Percentiles rank a stretch among this genome's conserved stretches.
phyloP scores from a whole-genome alignment of 257 asterid species.

The Fraxinus anomala region DNA sequence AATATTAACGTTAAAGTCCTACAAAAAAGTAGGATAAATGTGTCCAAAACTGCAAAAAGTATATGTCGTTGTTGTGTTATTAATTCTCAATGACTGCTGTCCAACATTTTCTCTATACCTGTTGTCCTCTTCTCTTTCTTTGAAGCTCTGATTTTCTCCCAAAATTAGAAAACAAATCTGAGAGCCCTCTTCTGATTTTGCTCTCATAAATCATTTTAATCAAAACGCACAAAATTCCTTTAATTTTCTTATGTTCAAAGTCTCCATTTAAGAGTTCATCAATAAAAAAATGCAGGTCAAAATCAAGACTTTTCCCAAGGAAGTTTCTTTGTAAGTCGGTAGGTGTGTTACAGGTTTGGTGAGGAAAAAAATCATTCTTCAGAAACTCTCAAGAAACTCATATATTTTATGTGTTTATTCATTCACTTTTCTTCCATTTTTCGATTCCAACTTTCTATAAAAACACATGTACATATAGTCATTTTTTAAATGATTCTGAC shows the following conservation, averaged over 20 bases:
- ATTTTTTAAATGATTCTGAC: not conserved
- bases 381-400: not conserved
- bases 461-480: not conserved
- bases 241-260: not conserved
- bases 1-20: not conserved
- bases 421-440: not conserved
- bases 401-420: not conserved
- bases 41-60: conserved; percentile 6
- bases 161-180: not conserved
- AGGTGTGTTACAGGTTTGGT: conserved; percentile 12
- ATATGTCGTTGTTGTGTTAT: conserved; percentile 22
- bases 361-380: too few species aligned
- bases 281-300: too few species aligned
- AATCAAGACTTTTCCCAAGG: too few species aligned
- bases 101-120: conserved; percentile 27
- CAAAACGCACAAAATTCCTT: not conserved
- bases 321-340: too few species aligned
- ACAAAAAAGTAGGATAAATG: conserved; percentile 1
- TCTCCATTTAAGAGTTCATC: not conserved
- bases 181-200: too few species aligned
- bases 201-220: too few species aligned
- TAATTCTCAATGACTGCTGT: conserved; percentile 28
- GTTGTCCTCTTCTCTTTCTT: not conserved
- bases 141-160: conserved; percentile 1
- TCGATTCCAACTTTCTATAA: not conserved